Evolutionary conservation across 371 early-diverging fungal genomes (phyloP).

Genomic region (Gilbertella persicaria): DNA sequence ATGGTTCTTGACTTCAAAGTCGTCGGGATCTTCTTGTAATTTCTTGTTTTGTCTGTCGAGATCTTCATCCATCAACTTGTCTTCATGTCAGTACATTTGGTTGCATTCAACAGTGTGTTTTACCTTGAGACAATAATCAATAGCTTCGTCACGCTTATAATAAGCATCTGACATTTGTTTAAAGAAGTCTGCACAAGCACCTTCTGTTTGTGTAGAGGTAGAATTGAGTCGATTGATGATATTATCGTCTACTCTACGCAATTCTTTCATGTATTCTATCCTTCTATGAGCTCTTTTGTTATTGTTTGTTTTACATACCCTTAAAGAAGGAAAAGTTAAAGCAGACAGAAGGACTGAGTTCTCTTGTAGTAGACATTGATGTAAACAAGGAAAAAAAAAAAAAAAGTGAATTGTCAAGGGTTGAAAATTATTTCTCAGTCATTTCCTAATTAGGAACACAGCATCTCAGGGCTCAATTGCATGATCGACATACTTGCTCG

Average conservation of each 20-base stretch:
- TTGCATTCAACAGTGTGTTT: not conserved
- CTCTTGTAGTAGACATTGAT: conserved; percentile 25
- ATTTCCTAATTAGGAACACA: no score
- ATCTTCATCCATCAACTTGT: conserved; percentile 62
- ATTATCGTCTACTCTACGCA: conserved; percentile 81
- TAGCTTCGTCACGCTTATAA: conserved; percentile 65
- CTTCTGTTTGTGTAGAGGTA: conserved; percentile 67
- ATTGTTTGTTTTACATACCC: conserved; percentile 55
- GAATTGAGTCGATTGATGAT: conserved; percentile 77
- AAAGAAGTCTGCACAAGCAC: conserved; percentile 69
- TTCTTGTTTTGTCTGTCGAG: conserved; percentile 56
- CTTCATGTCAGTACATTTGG: not conserved
- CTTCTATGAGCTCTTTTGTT: not conserved
- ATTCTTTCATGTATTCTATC: conserved; percentile 67
- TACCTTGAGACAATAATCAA: conserved; percentile 72
- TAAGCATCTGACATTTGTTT: conserved; percentile 69
- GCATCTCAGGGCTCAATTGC: no score
- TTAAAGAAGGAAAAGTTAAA: conserved; percentile 73
- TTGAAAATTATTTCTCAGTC: not conserved
- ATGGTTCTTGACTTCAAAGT: conserved; percentile 57
- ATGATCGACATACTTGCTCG: not conserved
- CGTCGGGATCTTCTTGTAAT: conserved; percentile 65
- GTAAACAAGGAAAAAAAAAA: not conserved
- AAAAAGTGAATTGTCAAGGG: conserved; percentile 1
- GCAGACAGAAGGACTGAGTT: conserved; percentile 49